Percentiles rank a stretch among this genome's conserved stretches.
Evolutionary conservation across 768 basidiomycete species (phyloP).

Genomic region (Asterophora parasitica): DNA sequence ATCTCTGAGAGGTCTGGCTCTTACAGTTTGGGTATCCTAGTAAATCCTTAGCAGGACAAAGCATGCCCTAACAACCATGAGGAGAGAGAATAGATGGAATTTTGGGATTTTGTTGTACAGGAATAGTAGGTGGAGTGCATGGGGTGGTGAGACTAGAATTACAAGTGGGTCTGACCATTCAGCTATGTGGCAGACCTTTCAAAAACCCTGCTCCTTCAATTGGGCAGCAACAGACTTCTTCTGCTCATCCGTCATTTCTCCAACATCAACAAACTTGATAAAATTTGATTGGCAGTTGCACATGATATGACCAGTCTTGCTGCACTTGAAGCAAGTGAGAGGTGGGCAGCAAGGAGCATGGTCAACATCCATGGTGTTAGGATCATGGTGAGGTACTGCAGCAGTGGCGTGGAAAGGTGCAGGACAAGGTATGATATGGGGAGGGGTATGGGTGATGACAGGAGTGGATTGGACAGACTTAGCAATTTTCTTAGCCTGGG

Average conservation of each 20-base stretch:
- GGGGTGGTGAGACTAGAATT: not conserved
- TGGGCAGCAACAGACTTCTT: not conserved
- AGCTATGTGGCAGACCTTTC: conserved; percentile 1
- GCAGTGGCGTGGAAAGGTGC: not conserved
- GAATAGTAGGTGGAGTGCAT: not conserved
- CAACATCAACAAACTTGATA: not conserved
- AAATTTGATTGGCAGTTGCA: not conserved
- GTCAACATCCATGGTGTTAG: conserved; percentile 3
- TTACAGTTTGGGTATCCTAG: no score
- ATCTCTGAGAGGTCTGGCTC: no score
- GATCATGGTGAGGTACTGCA: not conserved
- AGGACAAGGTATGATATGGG: not conserved
- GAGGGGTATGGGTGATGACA: no score
- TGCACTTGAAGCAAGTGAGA: not conserved
- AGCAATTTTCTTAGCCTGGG: not conserved
- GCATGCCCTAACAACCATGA: not conserved
- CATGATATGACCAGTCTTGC: not conserved
- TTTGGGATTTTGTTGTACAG: not conserved
- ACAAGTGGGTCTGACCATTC: not conserved
- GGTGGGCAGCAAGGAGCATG: not conserved
- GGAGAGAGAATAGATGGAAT: not conserved
- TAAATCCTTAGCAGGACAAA: no score
- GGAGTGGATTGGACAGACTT: no score
- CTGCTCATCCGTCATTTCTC: conserved; percentile 1
- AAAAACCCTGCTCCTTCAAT: conserved; percentile 8